Base-by-base conservation (phyloP, 202 grass and related monocot species). In the Dendrocalamus latiflorus region DNA sequence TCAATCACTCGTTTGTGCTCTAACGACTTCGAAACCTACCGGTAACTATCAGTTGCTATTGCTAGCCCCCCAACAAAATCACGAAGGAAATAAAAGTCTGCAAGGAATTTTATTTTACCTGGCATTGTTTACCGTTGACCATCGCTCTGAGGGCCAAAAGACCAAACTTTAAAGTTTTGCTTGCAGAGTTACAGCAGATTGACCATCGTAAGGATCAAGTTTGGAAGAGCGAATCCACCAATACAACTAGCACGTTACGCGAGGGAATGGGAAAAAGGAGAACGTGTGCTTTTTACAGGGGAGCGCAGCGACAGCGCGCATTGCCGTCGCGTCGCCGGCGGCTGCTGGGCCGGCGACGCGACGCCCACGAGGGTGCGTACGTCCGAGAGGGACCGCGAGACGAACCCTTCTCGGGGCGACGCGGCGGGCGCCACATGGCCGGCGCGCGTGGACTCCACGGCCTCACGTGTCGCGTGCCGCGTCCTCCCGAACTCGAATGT, bases 381-480 rank as follows among this genome's bases (percentile, higher is more conserved):
- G 48, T 9, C 38, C 26, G 77, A 68, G 37, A 60, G 70, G 16
- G 84, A 68, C 70, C 17, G 28, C 17, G 33, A 12, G 43, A 5
- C 16, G 12, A 25, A 6, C 4, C 38, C 36, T 68, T 13, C n/a
- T 44, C 8, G 12, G 39, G 67, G 41, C 72, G 15, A 28, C 30
- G 34, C 36, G 10, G 66, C 72, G 71, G 50, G 63, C 28, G 83
- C 57, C 83, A 72, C 57, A 41, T 45, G 56, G 66, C 21, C 21
- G 66, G n/a, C 21, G 22, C 75, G 15, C 77, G 39, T 18, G 77
- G 39, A 14, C 55, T 37, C 60, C 70, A 36, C 50, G 41, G 16
- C 62, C 15, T 62, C 60, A 33, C 70, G 68, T 57, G 68, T 75
- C 41, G 6, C 61, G 51, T 59, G 78, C 84, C 77, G 69, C 69